These are phyloP conservation scores for Trametes cinnabarina DNA, from an alignment of 768 basidiomycete species.

Conservation along the genomic window DNA sequence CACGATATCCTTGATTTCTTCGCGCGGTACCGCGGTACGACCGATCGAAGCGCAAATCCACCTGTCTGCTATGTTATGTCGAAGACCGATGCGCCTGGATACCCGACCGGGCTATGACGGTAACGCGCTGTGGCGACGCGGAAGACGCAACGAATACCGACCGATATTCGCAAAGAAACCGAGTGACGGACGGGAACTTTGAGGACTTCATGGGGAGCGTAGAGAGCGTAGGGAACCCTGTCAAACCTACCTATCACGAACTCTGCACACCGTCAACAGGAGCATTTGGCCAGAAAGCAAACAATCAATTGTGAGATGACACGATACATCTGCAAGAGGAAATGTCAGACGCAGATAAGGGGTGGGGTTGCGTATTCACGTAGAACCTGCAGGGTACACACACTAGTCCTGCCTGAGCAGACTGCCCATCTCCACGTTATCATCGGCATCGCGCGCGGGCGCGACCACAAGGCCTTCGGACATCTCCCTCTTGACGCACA, in stretches of 20 bases:
- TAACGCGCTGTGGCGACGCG: too few relatives aligned
- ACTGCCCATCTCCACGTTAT: conserved; percentile 50
- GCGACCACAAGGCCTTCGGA: conserved; percentile 67
- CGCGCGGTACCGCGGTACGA: too few relatives aligned
- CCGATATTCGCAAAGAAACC: too few relatives aligned
- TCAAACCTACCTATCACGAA: too few relatives aligned
- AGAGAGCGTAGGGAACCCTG: too few relatives aligned
- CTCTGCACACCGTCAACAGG: too few relatives aligned
- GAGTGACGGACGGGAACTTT: too few relatives aligned
- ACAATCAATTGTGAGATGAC: not conserved
- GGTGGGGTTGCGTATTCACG: not conserved
- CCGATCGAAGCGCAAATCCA: not conserved
- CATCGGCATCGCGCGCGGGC: conserved; percentile 45
- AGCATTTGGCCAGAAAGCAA: not conserved
- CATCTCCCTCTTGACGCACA: conserved; percentile 91
- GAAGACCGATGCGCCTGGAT: too few relatives aligned
- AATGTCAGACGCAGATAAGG: not conserved
- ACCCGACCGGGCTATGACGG: too few relatives aligned
- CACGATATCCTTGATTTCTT: too few relatives aligned
- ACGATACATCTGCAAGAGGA: not conserved
- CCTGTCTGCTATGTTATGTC: not conserved
- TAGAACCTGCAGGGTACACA: not conserved
- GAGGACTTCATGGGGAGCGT: too few relatives aligned
- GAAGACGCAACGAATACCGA: too few relatives aligned
- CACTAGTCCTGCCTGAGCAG: conserved; percentile 45